Evolutionary conservation across 495 filamentous ascomycete genomes (phyloP), one percentile per base, ranked within the genome.

Genomic region (Neurospora sp.): DNA sequence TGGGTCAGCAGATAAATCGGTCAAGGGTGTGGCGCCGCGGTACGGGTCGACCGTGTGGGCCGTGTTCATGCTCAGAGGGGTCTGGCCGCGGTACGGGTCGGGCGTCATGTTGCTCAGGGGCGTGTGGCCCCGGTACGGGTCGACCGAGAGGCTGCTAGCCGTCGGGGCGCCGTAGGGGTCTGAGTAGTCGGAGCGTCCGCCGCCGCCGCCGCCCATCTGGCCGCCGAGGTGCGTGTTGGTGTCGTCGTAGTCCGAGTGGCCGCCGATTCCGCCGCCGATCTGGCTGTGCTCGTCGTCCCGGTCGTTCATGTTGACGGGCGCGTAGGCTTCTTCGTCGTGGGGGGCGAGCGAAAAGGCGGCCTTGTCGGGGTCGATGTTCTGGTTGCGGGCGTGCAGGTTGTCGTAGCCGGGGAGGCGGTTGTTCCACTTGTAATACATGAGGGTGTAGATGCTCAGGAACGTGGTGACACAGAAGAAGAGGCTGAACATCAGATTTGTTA

Each of bases 381-480:
- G 79, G 69, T 81, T 82, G n/a, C 86, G 41, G 42, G 70, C 85
- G 69, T 84, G 83, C 48, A 65, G 76, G 69, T 87, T 87, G 37
- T 89, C 87, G 71, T 89, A 87, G 39, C 90, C 89, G n/a, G 92
- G 93, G 7, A 94, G 87, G 53, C 87, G 87, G 73, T 93, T 92
- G 74, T 93, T 90, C 71, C 88, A 88, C 73, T 91, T 88, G 85
- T 91, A 97, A 83, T 94, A 91, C 76, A 90, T 86, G 70, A 93
- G 85, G 69, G 90, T 91, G 82, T 93, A 92, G 77, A 93, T 84
- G 72, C 93, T 94, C 70, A 97, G 86, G 71, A 85, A 88, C 69
- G 88, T 88, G 4, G 94, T 94, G 12, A 87, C 78, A 73, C 86
- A 79, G 83, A 94, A 97, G 75, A 92, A 86, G 40, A 97, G 79